Evolutionary conservation across 306 rosid genomes (phyloP), one percentile per base, ranked within the genome.

Genomic region (Fragaria ananassa): DNA sequence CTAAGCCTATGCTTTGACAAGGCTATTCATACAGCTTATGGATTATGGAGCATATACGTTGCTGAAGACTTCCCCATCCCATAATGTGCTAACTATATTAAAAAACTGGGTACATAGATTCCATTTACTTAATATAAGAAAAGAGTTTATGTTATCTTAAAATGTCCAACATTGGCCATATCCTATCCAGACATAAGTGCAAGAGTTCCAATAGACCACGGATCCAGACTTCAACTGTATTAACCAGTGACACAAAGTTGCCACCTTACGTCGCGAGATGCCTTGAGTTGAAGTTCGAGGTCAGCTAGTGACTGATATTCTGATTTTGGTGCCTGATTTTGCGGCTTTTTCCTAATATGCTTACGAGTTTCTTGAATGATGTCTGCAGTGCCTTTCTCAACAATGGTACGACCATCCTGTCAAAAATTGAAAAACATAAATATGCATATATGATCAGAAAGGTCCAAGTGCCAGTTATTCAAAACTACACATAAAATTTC

Each of bases 251-350:
- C 87, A 89, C 89, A 93, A 19, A 85, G 91, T 90, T 87, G 93
- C 94, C 93, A 91, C 97, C 97, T 91, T 89, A 91, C 94, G 91
- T 91, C 97, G 88, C 97, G 92, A 81, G 97, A 93, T 79, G 98
- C 98, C 91, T 91, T 93, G 91, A 93, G 79, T 83, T 93, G 98
- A 86, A 95, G 98, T 76, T 89, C 97, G 74, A 89, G 87, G 86
- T 82, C 90, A 62, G 91, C 81, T 83, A 90, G 93, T 71, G 64
- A 76, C 71, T 87, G 94, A 80, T 82, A 61, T 60, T 83, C 83
- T 73, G 73, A 49, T 56, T 86, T 91, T 70, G 81, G 71, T 34
- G 81, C 85, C 72, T 83, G 89, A 81, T 83, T 80, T 72, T 84
- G 82, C 79, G 96, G 87, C 77, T 84, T 90, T 87, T 89, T 95